A percentile compares a stretch with the other conserved stretches of the same genome.
phyloP scores from a whole-genome alignment of 106 monocot genomes.

The Dendrobium nobile region DNA sequence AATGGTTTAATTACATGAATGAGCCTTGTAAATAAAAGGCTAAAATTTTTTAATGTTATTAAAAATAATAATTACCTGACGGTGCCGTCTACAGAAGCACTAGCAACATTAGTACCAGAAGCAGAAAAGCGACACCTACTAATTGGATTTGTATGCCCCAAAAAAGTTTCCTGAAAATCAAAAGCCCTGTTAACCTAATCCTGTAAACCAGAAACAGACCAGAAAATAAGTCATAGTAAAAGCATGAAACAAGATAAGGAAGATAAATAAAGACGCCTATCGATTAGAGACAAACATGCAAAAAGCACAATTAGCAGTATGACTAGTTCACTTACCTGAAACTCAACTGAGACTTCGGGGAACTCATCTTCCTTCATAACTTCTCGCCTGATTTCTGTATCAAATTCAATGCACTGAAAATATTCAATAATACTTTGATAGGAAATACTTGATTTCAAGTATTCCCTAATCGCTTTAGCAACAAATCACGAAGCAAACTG shows the following conservation, averaged over 20 bases:
- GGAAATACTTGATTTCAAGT: too few species aligned
- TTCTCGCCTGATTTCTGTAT: constrained; percentile 21
- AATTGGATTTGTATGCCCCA: constrained; percentile 95
- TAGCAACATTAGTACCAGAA: constrained; percentile 86
- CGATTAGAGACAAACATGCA: not conserved
- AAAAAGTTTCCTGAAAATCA: constrained; percentile 84
- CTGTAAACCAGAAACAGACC: not conserved
- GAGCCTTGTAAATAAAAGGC: not conserved
- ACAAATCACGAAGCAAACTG: too few species aligned
- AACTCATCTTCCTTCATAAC: constrained; percentile 54
- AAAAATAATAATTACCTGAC: constrained; percentile 55
- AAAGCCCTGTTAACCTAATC: constrained; percentile 6
- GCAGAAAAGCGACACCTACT: constrained; percentile 89
- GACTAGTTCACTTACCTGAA: constrained; percentile 46
- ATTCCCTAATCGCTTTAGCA: too few species aligned
- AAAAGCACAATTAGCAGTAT: not conserved
- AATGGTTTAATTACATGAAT: not conserved
- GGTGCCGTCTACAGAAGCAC: constrained; percentile 92
- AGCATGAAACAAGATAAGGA: not conserved
- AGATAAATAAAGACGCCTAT: not conserved
- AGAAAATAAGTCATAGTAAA: not conserved
- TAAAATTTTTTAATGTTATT: not conserved
- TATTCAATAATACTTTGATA: not conserved
- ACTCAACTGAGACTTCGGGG: constrained; percentile 80
- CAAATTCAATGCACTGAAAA: constrained; percentile 1